Conservation (phyloP, 2,329 filamentous ascomycete genomes). For the Diplodia mutila region DNA sequence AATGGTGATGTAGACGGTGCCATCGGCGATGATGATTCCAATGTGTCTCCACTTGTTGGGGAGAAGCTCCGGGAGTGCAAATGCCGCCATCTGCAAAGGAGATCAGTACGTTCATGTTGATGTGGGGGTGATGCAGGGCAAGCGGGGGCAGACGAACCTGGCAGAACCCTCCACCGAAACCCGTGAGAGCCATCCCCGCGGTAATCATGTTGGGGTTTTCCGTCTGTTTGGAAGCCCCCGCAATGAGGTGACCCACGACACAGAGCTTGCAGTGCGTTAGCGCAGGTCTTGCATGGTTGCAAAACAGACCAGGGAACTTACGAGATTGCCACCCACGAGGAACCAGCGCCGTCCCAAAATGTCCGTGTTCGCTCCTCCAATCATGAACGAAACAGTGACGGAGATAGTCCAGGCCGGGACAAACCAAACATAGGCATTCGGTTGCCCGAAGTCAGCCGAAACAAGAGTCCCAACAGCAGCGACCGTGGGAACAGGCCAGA, state of each 20-base stretch:
- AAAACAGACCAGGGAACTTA: slow-evolving; percentile 34
- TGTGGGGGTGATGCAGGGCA: background rate
- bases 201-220: slow-evolving; percentile 47
- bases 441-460: slow-evolving; percentile 1
- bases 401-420: slow-evolving; percentile 32
- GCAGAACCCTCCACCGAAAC: slow-evolving; percentile 51
- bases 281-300: background rate
- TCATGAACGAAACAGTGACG: slow-evolving; percentile 30
- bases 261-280: background rate
- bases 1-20: slow-evolving; percentile 49
- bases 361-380: slow-evolving; percentile 50
- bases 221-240: slow-evolving; percentile 31
- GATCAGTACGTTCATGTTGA: slow-evolving; percentile 5
- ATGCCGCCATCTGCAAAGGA: slow-evolving; percentile 43
- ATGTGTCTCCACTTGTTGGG: slow-evolving; percentile 56
- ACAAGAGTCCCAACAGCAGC: slow-evolving; percentile 31
- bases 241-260: slow-evolving; percentile 27
- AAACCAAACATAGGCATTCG: slow-evolving; percentile 30
- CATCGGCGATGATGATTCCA: slow-evolving; percentile 47
- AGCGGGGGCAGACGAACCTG: slow-evolving; percentile 34
- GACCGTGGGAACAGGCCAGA: slow-evolving; percentile 38
- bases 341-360: slow-evolving; percentile 54
- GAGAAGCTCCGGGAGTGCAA: slow-evolving; percentile 53
- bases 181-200: slow-evolving; percentile 47
- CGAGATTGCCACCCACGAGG: slow-evolving; percentile 48